Conservation (phyloP, 2,329 filamentous ascomycete species). For the Colletotrichum tropicicola region DNA sequence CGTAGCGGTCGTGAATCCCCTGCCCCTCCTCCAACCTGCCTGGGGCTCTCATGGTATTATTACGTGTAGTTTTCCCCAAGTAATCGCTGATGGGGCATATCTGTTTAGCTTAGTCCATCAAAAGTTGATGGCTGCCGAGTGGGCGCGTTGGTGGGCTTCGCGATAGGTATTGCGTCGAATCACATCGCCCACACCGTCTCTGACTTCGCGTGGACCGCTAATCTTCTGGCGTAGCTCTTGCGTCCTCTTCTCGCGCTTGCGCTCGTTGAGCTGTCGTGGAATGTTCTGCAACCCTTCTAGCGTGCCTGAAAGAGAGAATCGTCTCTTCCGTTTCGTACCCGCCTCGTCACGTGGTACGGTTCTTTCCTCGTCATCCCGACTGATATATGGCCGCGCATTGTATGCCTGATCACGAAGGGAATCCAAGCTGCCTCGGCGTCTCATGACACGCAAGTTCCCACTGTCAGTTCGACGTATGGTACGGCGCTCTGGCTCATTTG, state of each 20-base stretch:
- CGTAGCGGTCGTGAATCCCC: conserved; percentile 16
- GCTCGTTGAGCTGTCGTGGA: conserved; percentile 65
- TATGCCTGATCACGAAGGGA: conserved; percentile 42
- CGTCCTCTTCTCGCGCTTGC: conserved; percentile 65
- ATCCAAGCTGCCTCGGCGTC: conserved; percentile 58
- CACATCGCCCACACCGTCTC: conserved; percentile 67
- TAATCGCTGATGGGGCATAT: background rate
- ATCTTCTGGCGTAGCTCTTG: conserved; percentile 68
- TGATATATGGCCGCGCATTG: conserved; percentile 45
- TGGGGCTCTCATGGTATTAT: background rate
- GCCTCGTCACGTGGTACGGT: conserved; percentile 38
- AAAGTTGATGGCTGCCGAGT: conserved; percentile 19
- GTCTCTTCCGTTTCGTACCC: conserved; percentile 34
- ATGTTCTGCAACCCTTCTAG: conserved; percentile 63
- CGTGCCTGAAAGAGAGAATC: conserved; percentile 54
- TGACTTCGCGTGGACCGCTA: conserved; percentile 65
- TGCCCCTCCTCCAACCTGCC: background rate
- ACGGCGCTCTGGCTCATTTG: conserved; percentile 56
- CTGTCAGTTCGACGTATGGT: conserved; percentile 68
- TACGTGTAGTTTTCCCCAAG: background rate
- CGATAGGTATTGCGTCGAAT: conserved; percentile 55
- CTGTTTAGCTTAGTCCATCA: conserved; percentile 8
- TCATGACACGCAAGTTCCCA: conserved; percentile 68
- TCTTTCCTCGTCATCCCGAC: background rate
- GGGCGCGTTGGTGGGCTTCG: conserved; percentile 34